phyloP scores from a whole-genome alignment of 345 rosid species.

The Xanthoceras sorbifolium region DNA sequence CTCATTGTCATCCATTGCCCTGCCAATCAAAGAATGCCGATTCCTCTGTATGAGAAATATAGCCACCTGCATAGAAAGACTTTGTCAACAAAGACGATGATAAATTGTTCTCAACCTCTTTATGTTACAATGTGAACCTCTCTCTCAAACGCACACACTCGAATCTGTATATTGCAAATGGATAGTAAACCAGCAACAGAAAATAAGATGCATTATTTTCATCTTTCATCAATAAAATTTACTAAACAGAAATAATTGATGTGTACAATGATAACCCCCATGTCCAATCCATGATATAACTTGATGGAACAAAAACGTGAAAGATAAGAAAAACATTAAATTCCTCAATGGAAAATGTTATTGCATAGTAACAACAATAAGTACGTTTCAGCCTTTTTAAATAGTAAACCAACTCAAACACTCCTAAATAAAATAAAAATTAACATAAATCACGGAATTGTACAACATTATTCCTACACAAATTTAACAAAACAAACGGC shows the following conservation, averaged over 20 bases:
- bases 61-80: slow-evolving; percentile 60
- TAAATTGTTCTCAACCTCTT: neutral
- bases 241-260: neutral
- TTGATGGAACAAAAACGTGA: neutral
- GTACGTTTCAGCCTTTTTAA: too few relatives aligned
- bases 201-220: neutral
- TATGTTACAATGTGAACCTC: neutral
- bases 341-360: neutral
- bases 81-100: neutral
- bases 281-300: neutral
- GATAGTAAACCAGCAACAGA: neutral
- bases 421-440: too few relatives aligned
- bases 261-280: neutral
- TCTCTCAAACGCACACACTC: neutral
- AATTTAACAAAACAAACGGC: too few relatives aligned
- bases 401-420: too few relatives aligned
- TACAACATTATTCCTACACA: too few relatives aligned
- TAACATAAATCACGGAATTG: too few relatives aligned
- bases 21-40: slow-evolving; percentile 94
- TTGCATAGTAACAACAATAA: neutral
- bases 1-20: slow-evolving; percentile 97
- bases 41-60: slow-evolving; percentile 98
- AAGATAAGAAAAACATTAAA: too few relatives aligned
- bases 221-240: neutral
- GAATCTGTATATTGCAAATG: neutral